Percentiles rank a stretch among this genome's conserved stretches.
Evolutionary conservation across 108 stramenopile genomes (phyloP).

Genomic region (Nitzschia inconspicua): DNA sequence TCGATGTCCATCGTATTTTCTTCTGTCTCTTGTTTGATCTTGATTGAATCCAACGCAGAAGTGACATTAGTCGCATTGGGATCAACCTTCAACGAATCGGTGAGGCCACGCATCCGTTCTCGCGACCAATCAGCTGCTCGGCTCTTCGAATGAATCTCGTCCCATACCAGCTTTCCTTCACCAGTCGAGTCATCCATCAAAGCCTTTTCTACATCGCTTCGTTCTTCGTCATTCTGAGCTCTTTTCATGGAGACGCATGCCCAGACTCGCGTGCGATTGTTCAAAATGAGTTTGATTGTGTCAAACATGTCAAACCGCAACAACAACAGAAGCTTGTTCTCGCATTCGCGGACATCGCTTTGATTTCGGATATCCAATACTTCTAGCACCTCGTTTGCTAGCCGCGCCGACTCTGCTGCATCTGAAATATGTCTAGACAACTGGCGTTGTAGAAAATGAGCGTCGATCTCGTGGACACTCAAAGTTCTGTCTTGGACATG

Average conservation of each 20-base stretch:
- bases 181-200: slow-evolving; percentile 75
- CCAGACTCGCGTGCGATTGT: slow-evolving; percentile 87
- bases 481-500: slow-evolving; percentile 55
- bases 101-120: slow-evolving; percentile 69
- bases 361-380: slow-evolving; percentile 57
- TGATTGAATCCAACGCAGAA: slow-evolving; percentile 64
- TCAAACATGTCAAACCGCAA: slow-evolving; percentile 96
- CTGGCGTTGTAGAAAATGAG: slow-evolving; percentile 91
- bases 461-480: slow-evolving; percentile 95
- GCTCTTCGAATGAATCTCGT: slow-evolving; percentile 75
- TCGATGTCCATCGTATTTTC: slow-evolving; percentile 41
- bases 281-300: slow-evolving; percentile 88
- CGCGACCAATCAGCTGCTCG: slow-evolving; percentile 80
- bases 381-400: slow-evolving; percentile 83
- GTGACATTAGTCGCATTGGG: slow-evolving; percentile 35
- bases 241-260: slow-evolving; percentile 93
- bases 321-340: slow-evolving; percentile 91
- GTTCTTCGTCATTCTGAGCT: slow-evolving; percentile 83
- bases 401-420: slow-evolving; percentile 75
- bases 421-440: slow-evolving; percentile 85
- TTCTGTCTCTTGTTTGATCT: slow-evolving; percentile 30
- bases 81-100: slow-evolving; percentile 47
- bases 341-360: slow-evolving; percentile 85
- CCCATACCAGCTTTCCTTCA: slow-evolving; percentile 82
- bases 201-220: slow-evolving; percentile 75